Evolutionary conservation across 163 green algal genomes (phyloP).

Genomic region (Scenedesmus sp.): DNA sequence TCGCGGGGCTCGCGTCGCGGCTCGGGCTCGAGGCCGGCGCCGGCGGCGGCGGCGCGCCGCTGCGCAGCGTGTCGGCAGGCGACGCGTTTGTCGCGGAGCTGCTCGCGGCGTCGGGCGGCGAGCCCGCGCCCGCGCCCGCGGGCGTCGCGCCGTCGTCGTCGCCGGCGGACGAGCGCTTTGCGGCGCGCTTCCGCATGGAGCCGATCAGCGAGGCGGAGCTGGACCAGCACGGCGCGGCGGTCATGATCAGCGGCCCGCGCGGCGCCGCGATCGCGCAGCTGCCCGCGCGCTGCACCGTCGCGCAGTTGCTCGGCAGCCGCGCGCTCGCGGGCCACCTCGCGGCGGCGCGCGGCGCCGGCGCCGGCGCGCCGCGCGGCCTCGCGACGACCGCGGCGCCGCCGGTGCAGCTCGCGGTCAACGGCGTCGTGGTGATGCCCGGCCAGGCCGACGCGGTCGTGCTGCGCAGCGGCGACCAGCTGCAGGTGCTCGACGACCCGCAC

Average conservation of each 20-base stretch:
- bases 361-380: not conserved
- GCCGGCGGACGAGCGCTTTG: conserved; percentile 29
- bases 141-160: not conserved
- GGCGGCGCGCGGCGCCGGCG: conserved; percentile 1
- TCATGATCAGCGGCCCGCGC: conserved; percentile 32
- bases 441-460: conserved; percentile 12
- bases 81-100: conserved; percentile 32
- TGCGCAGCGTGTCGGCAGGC: conserved; percentile 5
- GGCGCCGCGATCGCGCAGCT: conserved; percentile 26
- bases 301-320: conserved; percentile 21
- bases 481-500: conserved; percentile 27
- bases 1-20: conserved; percentile 16
- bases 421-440: conserved; percentile 19
- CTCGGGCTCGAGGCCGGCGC: conserved; percentile 15
- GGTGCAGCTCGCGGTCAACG: conserved; percentile 32
- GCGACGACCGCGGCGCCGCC: not conserved
- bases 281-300: conserved; percentile 37
- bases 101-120: not conserved
- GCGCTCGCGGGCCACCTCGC: conserved; percentile 6
- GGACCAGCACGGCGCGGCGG: conserved; percentile 15
- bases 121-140: not conserved
- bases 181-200: conserved; percentile 42
- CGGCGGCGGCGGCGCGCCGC: not conserved
- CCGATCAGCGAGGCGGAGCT: conserved; percentile 41
- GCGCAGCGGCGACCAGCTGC: conserved; percentile 23